These are phyloP conservation scores for Thermothielavioides terrestris DNA, from an alignment of 495 filamentous ascomycete species.

Conservation along the genomic window DNA sequence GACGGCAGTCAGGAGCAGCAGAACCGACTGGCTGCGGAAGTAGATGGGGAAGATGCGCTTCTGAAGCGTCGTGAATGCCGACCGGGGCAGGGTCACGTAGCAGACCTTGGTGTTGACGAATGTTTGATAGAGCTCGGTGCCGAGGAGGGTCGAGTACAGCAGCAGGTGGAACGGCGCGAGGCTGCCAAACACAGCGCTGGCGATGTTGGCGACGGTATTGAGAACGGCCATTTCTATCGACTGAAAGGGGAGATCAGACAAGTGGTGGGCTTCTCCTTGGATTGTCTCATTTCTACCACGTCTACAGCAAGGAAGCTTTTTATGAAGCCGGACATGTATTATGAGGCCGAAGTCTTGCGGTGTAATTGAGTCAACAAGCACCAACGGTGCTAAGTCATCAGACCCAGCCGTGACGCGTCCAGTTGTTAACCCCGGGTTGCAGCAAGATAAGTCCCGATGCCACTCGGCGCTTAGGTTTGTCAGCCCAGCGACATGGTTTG, in stretches of 20 bases:
- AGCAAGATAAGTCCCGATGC: not conserved
- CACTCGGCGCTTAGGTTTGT: not conserved
- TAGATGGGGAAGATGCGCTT: conserved; percentile 49
- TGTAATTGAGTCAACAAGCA: too few relatives aligned
- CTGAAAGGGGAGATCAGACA: not conserved
- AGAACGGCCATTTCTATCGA: not conserved
- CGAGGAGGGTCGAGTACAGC: conserved; percentile 45
- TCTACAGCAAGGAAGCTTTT: not conserved
- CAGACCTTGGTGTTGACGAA: conserved; percentile 32
- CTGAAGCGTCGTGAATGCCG: conserved; percentile 43
- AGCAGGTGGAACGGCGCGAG: conserved; percentile 39
- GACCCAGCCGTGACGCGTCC: conserved; percentile 1
- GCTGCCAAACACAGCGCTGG: not conserved
- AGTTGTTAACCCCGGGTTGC: not conserved
- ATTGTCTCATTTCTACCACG: not conserved
- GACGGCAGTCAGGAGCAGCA: conserved; percentile 36
- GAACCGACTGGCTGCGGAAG: conserved; percentile 38
- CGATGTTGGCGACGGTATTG: not conserved
- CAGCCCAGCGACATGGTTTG: not conserved
- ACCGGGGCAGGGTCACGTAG: conserved; percentile 37
- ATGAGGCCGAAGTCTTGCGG: too few relatives aligned
- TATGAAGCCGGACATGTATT: too few relatives aligned
- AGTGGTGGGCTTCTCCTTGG: not conserved
- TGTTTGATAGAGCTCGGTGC: conserved; percentile 43
- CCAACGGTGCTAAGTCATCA: too few relatives aligned